Conservation (phyloP, 163 green algal genomes). For the Prototheca wickerhamii region DNA sequence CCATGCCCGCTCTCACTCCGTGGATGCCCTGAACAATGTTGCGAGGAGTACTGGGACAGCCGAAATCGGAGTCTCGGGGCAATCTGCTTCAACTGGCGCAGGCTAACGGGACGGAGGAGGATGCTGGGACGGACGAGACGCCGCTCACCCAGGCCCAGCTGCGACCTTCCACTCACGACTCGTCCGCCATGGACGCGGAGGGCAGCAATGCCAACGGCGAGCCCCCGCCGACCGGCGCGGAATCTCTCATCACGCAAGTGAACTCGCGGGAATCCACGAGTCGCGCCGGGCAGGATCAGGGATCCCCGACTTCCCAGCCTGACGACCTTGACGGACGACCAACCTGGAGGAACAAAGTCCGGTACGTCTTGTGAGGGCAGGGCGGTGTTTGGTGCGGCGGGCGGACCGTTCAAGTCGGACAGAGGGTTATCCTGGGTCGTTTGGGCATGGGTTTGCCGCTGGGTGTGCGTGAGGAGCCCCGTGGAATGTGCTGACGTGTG, state of each 20-base stretch:
- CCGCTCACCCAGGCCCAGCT: too few relatives aligned
- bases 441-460: too few relatives aligned
- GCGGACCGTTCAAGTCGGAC: neutral
- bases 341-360: constrained; percentile 27
- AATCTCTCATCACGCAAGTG: constrained; percentile 11
- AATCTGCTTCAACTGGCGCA: constrained; percentile 25
- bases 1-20: too few relatives aligned
- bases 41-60: constrained; percentile 6
- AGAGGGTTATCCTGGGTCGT: neutral
- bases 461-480: too few relatives aligned
- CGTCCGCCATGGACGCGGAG: neutral
- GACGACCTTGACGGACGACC: constrained; percentile 9
- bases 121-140: neutral
- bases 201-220: neutral
- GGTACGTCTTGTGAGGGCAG: constrained; percentile 1
- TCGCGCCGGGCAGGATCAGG: neutral
- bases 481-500: too few relatives aligned
- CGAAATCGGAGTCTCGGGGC: neutral
- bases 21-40: neutral
- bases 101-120: neutral
- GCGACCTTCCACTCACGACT: neutral
- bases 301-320: neutral
- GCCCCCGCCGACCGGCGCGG: neutral
- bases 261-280: neutral
- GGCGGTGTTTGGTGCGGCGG: neutral